Conservation (phyloP, 129 eudicot genomes). For the Ambrosia artemisiifolia region DNA sequence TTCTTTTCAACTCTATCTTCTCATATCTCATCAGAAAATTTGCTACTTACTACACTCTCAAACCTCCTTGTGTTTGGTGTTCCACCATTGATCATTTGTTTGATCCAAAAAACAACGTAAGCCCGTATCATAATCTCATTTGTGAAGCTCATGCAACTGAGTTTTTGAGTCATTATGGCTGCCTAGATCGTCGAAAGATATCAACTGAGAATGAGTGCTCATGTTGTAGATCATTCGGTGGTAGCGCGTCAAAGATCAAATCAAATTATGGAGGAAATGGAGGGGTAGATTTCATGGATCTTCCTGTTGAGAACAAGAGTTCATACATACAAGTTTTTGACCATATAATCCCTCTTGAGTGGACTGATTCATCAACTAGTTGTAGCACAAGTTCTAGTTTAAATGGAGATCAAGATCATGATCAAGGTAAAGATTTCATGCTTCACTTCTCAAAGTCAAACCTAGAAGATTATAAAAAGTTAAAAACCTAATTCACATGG, state of each 20-base stretch:
- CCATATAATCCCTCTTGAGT: constrained; percentile 35
- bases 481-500: no score
- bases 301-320: constrained; percentile 33
- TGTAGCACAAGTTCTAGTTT: constrained; percentile 27
- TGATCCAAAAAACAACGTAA: constrained; percentile 32
- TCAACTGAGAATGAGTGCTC: constrained; percentile 15
- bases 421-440: constrained; percentile 13
- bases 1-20: constrained; percentile 45
- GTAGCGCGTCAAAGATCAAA: not conserved
- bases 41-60: constrained; percentile 37
- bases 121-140: constrained; percentile 27
- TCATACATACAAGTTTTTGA: constrained; percentile 34
- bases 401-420: constrained; percentile 18
- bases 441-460: constrained; percentile 3
- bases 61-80: constrained; percentile 50
- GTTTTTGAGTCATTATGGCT: constrained; percentile 24
- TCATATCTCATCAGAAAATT: constrained; percentile 42
- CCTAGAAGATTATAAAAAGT: no score
- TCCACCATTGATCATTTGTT: constrained; percentile 44
- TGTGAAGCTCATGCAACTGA: constrained; percentile 45
- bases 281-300: constrained; percentile 2
- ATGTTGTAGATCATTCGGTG: constrained; percentile 7
- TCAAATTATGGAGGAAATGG: constrained; percentile 2
- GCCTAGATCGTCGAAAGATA: constrained; percentile 17
- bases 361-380: constrained; percentile 38